A percentile compares a stretch with the other conserved stretches of the same genome.
phyloP scores from a whole-genome alignment of 495 filamentous ascomycete species.

The Amniculicola lignicola region DNA sequence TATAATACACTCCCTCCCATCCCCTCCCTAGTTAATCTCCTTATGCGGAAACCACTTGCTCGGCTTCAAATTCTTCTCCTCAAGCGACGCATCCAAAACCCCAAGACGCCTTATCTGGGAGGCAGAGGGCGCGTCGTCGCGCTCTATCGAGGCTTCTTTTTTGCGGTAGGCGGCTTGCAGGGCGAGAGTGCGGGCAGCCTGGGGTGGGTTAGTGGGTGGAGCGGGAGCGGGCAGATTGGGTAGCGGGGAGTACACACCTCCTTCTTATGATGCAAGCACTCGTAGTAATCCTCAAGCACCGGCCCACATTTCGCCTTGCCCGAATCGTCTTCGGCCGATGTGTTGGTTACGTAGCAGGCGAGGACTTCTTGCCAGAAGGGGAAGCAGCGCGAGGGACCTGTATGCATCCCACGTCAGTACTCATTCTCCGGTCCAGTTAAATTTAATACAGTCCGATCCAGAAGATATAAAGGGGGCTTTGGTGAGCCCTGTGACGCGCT shows the following conservation, averaged over 20 bases:
- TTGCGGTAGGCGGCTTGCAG: slow-evolving; percentile 87
- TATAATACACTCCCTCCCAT: too few relatives aligned
- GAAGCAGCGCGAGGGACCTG: slow-evolving; percentile 90
- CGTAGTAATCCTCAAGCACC: slow-evolving; percentile 94
- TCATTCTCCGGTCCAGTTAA: too few relatives aligned
- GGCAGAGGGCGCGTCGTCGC: slow-evolving; percentile 70
- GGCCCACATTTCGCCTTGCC: slow-evolving; percentile 88
- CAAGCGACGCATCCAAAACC: slow-evolving; percentile 68
- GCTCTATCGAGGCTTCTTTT: slow-evolving; percentile 67
- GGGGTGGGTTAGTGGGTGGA: slow-evolving; percentile 4
- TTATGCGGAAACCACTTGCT: slow-evolving; percentile 38
- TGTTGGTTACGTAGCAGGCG: slow-evolving; percentile 50
- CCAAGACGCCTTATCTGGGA: slow-evolving; percentile 82
- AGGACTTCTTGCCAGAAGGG: slow-evolving; percentile 84
- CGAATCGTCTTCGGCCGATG: slow-evolving; percentile 57
- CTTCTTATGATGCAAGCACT: slow-evolving; percentile 97
- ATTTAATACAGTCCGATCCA: too few relatives aligned
- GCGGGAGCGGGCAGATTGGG: neutral
- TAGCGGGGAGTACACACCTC: slow-evolving; percentile 63
- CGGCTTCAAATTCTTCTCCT: slow-evolving; percentile 61
- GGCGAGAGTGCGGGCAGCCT: slow-evolving; percentile 73
- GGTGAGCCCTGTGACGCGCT: too few relatives aligned
- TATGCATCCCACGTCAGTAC: neutral
- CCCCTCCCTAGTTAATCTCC: slow-evolving; percentile 30
- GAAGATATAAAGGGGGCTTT: too few relatives aligned